These are phyloP conservation scores for Graphiopsis chlorocephala DNA, from an alignment of 2,329 filamentous ascomycete species.

Conservation along the genomic window DNA sequence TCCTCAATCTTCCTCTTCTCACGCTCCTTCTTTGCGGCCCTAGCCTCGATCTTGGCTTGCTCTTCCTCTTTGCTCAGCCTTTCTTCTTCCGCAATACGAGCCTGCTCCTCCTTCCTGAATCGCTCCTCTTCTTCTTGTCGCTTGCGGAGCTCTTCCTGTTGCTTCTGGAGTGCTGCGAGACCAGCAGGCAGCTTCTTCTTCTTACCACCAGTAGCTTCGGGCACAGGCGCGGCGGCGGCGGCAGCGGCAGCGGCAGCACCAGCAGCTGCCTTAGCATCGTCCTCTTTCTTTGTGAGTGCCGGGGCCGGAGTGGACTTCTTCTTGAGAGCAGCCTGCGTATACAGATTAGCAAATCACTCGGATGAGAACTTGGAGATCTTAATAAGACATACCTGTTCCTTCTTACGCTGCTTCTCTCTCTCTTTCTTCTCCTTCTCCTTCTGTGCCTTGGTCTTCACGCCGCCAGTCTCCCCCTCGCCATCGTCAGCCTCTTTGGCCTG, in stretches of 20 bases:
- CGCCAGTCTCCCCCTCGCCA: constrained; percentile 57
- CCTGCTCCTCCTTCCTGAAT: constrained; percentile 61
- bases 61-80: constrained; percentile 63
- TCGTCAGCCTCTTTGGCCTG: constrained; percentile 46
- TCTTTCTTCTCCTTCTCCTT: constrained; percentile 99
- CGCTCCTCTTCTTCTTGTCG: constrained; percentile 63
- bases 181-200: constrained; percentile 84
- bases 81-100: constrained; percentile 64
- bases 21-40: constrained; percentile 75
- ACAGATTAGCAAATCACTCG: background rate
- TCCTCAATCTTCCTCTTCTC: constrained; percentile 85
- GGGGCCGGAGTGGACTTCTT: constrained; percentile 64
- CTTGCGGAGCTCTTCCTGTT: constrained; percentile 73
- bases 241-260: constrained; percentile 52
- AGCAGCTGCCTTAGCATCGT: constrained; percentile 40
- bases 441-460: constrained; percentile 92
- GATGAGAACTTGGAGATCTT: background rate
- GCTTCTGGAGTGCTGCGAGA: constrained; percentile 71
- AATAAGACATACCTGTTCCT: constrained; percentile 70
- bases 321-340: constrained; percentile 65
- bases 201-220: constrained; percentile 57
- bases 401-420: constrained; percentile 96
- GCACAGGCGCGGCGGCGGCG: constrained; percentile 46
- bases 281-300: constrained; percentile 27
- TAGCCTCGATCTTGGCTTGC: constrained; percentile 69